Percentiles rank a stretch among this genome's conserved stretches.
These are phyloP conservation scores for Wickerhamiella lipophila DNA, from an alignment of 805 yeast genomes.

Conservation along the genomic window DNA sequence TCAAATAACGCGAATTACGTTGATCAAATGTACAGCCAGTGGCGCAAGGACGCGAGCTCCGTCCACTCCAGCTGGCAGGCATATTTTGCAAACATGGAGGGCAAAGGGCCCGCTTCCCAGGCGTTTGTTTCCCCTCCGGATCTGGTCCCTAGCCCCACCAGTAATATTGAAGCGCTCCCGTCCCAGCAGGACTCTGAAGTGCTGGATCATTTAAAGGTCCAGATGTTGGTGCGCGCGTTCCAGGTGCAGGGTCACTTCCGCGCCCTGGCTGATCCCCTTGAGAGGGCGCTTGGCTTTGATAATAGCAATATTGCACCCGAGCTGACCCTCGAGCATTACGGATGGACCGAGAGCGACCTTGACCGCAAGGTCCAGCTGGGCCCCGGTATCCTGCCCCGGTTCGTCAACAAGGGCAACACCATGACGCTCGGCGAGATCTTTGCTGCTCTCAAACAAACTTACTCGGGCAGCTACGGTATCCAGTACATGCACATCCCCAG, in stretches of 20 bases:
- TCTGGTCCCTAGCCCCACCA: constrained; percentile 51
- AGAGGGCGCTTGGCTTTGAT: constrained; percentile 70
- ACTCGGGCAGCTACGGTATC: constrained; percentile 81
- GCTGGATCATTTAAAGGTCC: constrained; percentile 77
- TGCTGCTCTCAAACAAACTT: constrained; percentile 63
- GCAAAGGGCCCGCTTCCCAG: constrained; percentile 48
- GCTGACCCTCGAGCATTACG: constrained; percentile 82
- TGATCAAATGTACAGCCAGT: constrained; percentile 95
- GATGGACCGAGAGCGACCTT: constrained; percentile 77
- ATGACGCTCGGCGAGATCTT: constrained; percentile 71
- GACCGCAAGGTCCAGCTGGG: constrained; percentile 79
- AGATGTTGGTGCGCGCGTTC: constrained; percentile 92
- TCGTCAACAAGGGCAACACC: constrained; percentile 49
- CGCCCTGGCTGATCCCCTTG: constrained; percentile 93
- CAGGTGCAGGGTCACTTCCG: constrained; percentile 97
- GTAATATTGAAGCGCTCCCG: constrained; percentile 33
- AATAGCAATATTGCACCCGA: constrained; percentile 51
- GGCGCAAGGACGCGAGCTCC: constrained; percentile 78
- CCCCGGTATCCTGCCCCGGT: constrained; percentile 93
- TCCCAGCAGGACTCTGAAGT: constrained; percentile 26
- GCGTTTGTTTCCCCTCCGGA: constrained; percentile 93
- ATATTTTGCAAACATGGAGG: constrained; percentile 81
- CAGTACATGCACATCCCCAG: constrained; percentile 97
- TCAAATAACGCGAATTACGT: constrained; percentile 80
- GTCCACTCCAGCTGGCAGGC: constrained; percentile 96